Base-by-base conservation (phyloP, 2,329 filamentous ascomycete genomes). In the Thelonectria blattea region DNA sequence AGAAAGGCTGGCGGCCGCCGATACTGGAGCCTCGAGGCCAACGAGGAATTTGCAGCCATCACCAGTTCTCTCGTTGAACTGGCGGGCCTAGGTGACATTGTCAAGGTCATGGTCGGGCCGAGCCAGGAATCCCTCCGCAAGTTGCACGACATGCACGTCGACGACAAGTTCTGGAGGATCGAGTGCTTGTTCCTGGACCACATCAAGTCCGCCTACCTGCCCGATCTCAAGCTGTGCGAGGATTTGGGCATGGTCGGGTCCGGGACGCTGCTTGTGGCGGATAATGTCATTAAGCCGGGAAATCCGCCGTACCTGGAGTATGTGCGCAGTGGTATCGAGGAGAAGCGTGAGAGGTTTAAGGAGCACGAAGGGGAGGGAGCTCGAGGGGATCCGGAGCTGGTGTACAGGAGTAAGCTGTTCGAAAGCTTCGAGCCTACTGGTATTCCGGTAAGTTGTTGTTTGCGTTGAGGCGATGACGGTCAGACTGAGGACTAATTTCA, bases 171-270 rank as follows among this genome's bases (percentile, higher is more conserved):
- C n/a, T n/a, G n/a, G n/a, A n/a, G n/a, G n/a, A n/a, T n/a, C n/a
- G n/a, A n/a, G n/a, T n/a, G n/a, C n/a, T n/a, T 93, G 73, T 94
- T 95, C 73, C 77, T 95, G 32, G 92, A 95, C 69, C 91, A 95
- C 74, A 88, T 89, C 75, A 93, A 94, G 74, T 88, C 89, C 1
- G 84, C 88, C 0, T 95, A 94, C 72, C 85, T 84, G 0, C 82
- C 85, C 0, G 92, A 95, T 68, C 75, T 94, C 62, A 93, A 92
- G 76, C 81, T 93, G 0, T 91, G 88, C 71, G 91, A 95, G 76
- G 81, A 90, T 34, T 77, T 93, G 4, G 83, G 82, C 0, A 72
- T 94, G 37, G 79, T 95, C 2, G 79, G 78, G 0, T 80, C 83
- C 0, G 90, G 90, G 0, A 83, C 83, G 0, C 81, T 90, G 0